These are phyloP conservation scores for Verticillium zaregamsianum DNA, from an alignment of 2,329 filamentous ascomycete genomes.

Conservation along the genomic window DNA sequence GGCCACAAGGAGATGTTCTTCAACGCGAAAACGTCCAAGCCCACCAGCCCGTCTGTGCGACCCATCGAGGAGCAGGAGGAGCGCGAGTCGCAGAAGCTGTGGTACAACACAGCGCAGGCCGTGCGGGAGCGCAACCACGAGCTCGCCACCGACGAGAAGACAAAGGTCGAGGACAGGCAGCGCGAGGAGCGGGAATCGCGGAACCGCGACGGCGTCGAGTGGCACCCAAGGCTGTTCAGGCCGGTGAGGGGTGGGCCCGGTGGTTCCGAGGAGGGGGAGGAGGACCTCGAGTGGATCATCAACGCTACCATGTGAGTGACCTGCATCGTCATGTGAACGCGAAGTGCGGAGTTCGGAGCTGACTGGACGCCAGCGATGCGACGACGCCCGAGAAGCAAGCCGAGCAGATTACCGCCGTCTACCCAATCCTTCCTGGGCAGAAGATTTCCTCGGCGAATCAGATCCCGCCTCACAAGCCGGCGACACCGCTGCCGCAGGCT, in stretches of 20 bases:
- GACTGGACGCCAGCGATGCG: slow-evolving; percentile 46
- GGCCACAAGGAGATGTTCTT: slow-evolving; percentile 88
- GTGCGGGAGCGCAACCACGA: slow-evolving; percentile 84
- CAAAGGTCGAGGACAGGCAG: slow-evolving; percentile 90
- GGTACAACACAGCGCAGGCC: slow-evolving; percentile 76
- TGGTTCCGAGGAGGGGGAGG: slow-evolving; percentile 73
- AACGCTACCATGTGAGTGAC: slow-evolving; percentile 72
- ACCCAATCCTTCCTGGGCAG: slow-evolving; percentile 80
- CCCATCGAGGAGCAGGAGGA: slow-evolving; percentile 84
- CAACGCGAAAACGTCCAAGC: slow-evolving; percentile 74
- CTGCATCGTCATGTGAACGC: neutral
- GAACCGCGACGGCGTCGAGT: slow-evolving; percentile 74
- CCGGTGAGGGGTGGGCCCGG: slow-evolving; percentile 66
- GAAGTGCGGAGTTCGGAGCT: neutral
- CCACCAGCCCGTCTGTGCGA: slow-evolving; percentile 67
- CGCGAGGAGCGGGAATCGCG: slow-evolving; percentile 81
- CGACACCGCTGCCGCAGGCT: neutral
- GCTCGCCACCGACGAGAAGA: slow-evolving; percentile 89
- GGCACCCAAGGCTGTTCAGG: slow-evolving; percentile 84
- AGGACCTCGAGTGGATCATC: slow-evolving; percentile 93
- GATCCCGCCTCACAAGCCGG: slow-evolving; percentile 42
- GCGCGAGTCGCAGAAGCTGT: slow-evolving; percentile 84
- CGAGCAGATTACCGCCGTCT: slow-evolving; percentile 81
- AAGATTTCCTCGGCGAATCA: slow-evolving; percentile 48
- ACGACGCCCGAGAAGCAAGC: slow-evolving; percentile 64